Conservation (phyloP, 2,329 filamentous ascomycete genomes). For the Geosmithia morbida region DNA sequence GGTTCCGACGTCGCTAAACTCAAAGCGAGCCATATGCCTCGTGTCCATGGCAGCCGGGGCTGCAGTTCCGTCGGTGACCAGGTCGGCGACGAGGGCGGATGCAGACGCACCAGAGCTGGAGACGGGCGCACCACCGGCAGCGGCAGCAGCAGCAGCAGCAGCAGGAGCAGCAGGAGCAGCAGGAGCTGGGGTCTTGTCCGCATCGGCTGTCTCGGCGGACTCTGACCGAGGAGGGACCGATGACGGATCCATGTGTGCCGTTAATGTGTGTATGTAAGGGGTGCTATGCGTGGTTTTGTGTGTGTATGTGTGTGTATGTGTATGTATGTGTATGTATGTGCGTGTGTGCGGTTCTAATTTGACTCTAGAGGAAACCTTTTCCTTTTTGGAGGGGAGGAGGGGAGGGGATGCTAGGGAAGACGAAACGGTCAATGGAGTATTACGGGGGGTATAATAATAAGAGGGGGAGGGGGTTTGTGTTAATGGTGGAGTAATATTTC, state of each 20-base stretch:
- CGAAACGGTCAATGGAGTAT: no score
- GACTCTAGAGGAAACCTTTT: background rate
- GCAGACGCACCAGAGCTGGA: background rate
- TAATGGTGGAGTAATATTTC: no score
- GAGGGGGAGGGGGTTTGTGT: no score
- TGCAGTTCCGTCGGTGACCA: background rate
- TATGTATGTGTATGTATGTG: background rate
- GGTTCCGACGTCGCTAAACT: slow-evolving; percentile 77
- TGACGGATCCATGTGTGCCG: background rate
- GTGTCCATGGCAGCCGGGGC: slow-evolving; percentile 8
- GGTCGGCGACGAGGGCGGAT: background rate
- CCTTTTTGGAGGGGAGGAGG: background rate
- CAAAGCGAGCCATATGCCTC: slow-evolving; percentile 53
- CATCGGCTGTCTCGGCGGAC: slow-evolving; percentile 5
- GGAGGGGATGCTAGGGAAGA: no score
- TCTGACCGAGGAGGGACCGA: slow-evolving; percentile 8
- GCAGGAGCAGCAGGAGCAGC: no score
- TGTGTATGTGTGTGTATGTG: background rate
- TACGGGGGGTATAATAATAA: no score
- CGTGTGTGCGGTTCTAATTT: background rate
- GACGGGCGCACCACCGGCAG: slow-evolving; percentile 1
- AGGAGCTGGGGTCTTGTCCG: no score
- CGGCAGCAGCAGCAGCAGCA: background rate
- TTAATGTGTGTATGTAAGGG: background rate
- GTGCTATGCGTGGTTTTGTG: background rate